A percentile compares a stretch with the other conserved stretches of the same genome.
Evolutionary conservation across 2,329 filamentous ascomycete species (phyloP).

Genomic region (Botrytis paeoniae): DNA sequence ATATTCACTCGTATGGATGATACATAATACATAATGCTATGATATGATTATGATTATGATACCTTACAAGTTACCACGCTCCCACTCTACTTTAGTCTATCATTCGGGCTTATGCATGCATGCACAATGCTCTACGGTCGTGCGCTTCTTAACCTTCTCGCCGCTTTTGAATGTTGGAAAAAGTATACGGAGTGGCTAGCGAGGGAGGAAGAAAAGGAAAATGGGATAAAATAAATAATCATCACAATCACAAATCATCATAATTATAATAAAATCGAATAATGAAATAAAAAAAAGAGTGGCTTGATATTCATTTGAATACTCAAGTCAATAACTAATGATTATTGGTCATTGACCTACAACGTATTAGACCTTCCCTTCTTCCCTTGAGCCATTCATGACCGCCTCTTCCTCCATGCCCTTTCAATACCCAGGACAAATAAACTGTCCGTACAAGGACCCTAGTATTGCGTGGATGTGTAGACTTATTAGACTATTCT

Average conservation of each 20-base stretch:
- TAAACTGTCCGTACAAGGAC: slow-evolving; percentile 6
- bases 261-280: not conserved
- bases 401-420: slow-evolving; percentile 9
- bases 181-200: not conserved
- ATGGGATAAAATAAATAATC: slow-evolving; percentile 4
- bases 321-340: slow-evolving; percentile 1
- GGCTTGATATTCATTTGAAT: not conserved
- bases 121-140: slow-evolving; percentile 21
- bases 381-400: slow-evolving; percentile 6
- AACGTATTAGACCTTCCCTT: not conserved
- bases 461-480: slow-evolving; percentile 4
- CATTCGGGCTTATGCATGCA: slow-evolving; percentile 34
- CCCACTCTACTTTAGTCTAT: slow-evolving; percentile 2
- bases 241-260: not conserved
- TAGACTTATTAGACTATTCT: not conserved
- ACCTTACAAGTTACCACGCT: slow-evolving; percentile 5
- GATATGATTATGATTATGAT: slow-evolving; percentile 14
- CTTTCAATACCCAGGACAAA: not conserved
- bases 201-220: not conserved
- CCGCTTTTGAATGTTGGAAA: slow-evolving; percentile 2
- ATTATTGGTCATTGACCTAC: not conserved
- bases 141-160: not conserved
- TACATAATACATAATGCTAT: slow-evolving; percentile 1
- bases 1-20: slow-evolving; percentile 13
- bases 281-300: not conserved